Conservation (phyloP, 225 moss, liverwort and hornwort species). For the Marchantia polymorpha region DNA sequence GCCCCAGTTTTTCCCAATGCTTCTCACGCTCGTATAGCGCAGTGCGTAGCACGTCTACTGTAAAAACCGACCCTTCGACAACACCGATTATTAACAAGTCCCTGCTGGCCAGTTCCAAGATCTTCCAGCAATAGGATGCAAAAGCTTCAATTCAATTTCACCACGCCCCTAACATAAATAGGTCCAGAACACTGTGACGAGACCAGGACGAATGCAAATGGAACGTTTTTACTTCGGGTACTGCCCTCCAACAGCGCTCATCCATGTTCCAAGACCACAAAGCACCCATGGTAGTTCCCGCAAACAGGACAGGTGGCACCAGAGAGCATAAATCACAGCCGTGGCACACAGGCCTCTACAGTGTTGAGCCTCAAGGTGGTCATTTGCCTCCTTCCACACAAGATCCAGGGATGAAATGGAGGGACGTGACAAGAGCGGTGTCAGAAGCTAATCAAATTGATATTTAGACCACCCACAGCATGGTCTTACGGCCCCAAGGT, state of each 20-base stretch:
- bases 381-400: not conserved
- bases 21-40: not conserved
- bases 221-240: not conserved
- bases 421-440: not conserved
- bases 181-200: not conserved
- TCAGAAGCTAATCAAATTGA: not conserved
- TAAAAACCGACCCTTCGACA: not conserved
- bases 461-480: not conserved
- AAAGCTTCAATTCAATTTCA: not conserved
- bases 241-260: slow-evolving; percentile 4
- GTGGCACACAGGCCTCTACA: not conserved
- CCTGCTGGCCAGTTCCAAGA: not conserved
- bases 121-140: not conserved
- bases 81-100: not conserved
- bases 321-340: not conserved
- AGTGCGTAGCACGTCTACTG: not conserved
- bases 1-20: not conserved
- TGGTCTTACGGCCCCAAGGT: not conserved
- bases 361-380: not conserved
- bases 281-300: not conserved
- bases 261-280: not conserved
- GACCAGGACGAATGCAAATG: not conserved
- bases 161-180: not conserved
- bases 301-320: not conserved
- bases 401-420: not conserved